Base-by-base conservation (phyloP, 2,329 filamentous ascomycete genomes). In the Pleomassaria siparia region DNA sequence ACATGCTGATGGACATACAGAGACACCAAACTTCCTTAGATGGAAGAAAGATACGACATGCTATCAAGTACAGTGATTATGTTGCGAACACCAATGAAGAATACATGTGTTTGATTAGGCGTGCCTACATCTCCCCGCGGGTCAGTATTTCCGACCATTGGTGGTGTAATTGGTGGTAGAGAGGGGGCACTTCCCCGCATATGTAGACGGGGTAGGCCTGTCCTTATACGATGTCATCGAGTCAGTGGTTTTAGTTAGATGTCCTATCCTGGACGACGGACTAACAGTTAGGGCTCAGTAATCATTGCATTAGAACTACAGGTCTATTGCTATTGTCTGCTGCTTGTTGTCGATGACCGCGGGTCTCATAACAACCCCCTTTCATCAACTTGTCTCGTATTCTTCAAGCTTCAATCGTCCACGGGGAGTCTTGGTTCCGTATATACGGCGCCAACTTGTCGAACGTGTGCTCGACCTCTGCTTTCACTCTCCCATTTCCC, bases 391-490 rank as follows among this genome's bases (percentile, higher is more conserved):
- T n/a, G n/a, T n/a, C 13, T 6, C 11, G 7, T 18, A 35, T 9
- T 18, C 20, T 18, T 40, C 18, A 46, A 4, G 26, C 30, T 4
- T 44, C 46, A 37, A 37, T 37, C 12, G 18, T 28, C 47, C 47
- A 50, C 4, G 47, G 44, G 5, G 33, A 12, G 33, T 50, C 47
- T 16, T 15, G 11, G 30, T 46, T 50, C 4, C 47, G 28, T 11
- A 47, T 46, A 29, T 47, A 50, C 3, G 47, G 26, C 9, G 43
- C 32, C 25, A 47, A 11, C 21, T 36, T 42, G 22, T 28, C 40
- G 10, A 39, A 13, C 18, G 40, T 39, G 18, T 35, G 22, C 16
- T 24, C 20, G 3, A 43, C 16, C 11, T 44, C 46, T 8, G 40
- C 39, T 16, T 43, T 22, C 21, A 47, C 32, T 4, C 40, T 20